phyloP scores from a whole-genome alignment of 768 basidiomycete genomes.

The Cantharellus anzutake region DNA sequence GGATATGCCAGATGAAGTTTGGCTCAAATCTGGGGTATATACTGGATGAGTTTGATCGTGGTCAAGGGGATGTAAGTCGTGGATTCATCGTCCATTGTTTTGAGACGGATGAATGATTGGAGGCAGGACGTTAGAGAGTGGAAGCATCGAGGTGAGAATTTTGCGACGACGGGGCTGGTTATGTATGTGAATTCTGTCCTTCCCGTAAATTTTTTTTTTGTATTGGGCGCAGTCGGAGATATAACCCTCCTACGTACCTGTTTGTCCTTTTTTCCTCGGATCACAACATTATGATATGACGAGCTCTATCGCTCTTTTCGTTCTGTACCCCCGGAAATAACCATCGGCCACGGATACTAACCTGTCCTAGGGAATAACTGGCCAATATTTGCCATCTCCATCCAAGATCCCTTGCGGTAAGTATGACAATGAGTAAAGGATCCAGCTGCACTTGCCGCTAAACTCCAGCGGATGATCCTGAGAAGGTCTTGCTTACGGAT shows the following conservation, averaged over 20 bases:
- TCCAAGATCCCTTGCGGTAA: slow-evolving; percentile 91
- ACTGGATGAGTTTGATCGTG: slow-evolving; percentile 87
- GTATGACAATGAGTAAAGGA: slow-evolving; percentile 91
- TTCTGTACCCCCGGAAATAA: slow-evolving; percentile 90
- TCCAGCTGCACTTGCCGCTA: slow-evolving; percentile 93
- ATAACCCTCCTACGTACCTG: slow-evolving; percentile 75
- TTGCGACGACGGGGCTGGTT: slow-evolving; percentile 93
- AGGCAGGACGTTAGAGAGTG: slow-evolving; percentile 99
- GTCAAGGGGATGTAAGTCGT: slow-evolving; percentile 97
- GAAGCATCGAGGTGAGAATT: slow-evolving; percentile 56
- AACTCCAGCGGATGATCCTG: slow-evolving; percentile 80
- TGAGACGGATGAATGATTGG: slow-evolving; percentile 69
- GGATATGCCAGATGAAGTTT: slow-evolving; percentile 89
- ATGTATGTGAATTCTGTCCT: slow-evolving; percentile 61
- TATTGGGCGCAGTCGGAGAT: slow-evolving; percentile 98
- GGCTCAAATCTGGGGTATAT: slow-evolving; percentile 67
- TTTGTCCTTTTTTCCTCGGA: neutral
- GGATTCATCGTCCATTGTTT: slow-evolving; percentile 76
- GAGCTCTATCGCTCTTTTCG: neutral
- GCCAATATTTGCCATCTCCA: slow-evolving; percentile 81
- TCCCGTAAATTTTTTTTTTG: slow-evolving; percentile 16
- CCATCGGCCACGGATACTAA: slow-evolving; percentile 99
- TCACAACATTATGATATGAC: neutral
- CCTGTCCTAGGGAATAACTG: no score
- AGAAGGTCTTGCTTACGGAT: slow-evolving; percentile 76